Percentiles rank a stretch among this genome's conserved stretches.
Conservation (phyloP, 108 stramenopile species). For the Nitzschia palea region DNA sequence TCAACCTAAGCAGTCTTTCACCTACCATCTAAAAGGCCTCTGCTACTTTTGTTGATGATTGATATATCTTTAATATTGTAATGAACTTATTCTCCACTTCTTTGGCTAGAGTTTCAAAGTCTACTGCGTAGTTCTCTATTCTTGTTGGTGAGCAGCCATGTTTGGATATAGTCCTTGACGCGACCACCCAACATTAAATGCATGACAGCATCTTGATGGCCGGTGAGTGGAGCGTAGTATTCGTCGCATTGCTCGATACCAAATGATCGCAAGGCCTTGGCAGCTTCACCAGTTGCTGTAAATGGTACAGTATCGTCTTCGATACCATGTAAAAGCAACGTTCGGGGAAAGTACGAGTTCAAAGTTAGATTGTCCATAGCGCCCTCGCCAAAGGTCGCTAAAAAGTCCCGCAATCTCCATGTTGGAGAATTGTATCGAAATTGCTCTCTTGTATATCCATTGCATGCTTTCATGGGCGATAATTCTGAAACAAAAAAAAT, state of each 20-base stretch:
- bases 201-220: conserved; percentile 74
- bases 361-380: background rate
- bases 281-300: conserved; percentile 74
- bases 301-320: conserved; percentile 84
- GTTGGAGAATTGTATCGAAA: conserved; percentile 63
- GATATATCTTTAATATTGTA: too few relatives aligned
- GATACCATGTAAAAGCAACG: conserved; percentile 74
- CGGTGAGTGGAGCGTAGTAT: conserved; percentile 58
- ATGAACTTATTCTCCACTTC: background rate
- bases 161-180: conserved; percentile 30
- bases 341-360: conserved; percentile 29
- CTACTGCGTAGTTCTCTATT: background rate
- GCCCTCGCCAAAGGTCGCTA: conserved; percentile 2
- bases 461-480: conserved; percentile 75
- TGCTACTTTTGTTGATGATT: background rate
- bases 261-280: conserved; percentile 49
- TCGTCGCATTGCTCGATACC: conserved; percentile 54
- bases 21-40: conserved; percentile 41
- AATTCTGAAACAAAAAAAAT: conserved; percentile 38
- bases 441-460: conserved; percentile 55
- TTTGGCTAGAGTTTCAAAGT: background rate
- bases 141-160: conserved; percentile 29
- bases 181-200: conserved; percentile 76
- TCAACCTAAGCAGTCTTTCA: conserved; percentile 84
- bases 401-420: conserved; percentile 33